Conservation (phyloP, 2,329 filamentous ascomycete genomes). For the Monosporascus ibericus region DNA sequence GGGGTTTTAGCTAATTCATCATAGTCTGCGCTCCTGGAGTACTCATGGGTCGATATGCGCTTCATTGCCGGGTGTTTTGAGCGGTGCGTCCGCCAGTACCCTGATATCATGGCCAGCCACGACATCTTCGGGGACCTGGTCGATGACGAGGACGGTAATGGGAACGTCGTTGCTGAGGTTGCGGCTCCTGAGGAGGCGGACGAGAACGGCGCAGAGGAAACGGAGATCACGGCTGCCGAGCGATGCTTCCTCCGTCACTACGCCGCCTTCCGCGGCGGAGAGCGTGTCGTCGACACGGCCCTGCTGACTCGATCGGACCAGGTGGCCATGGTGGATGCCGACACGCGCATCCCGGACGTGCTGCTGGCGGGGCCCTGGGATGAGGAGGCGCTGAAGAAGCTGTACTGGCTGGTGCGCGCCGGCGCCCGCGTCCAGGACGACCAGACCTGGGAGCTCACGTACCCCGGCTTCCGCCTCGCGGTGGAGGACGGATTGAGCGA, state of each 20-base stretch:
- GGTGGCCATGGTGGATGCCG: conserved; percentile 31
- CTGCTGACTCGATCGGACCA: conserved; percentile 13
- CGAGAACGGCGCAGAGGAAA: too few species aligned
- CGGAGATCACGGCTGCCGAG: background rate
- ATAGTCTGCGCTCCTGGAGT: conserved; percentile 37
- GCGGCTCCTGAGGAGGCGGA: background rate
- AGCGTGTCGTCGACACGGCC: background rate
- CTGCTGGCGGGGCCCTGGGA: conserved; percentile 38
- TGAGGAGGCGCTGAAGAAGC: conserved; percentile 30
- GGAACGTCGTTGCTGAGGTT: background rate
- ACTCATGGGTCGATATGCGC: conserved; percentile 38
- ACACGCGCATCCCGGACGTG: conserved; percentile 31
- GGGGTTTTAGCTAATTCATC: conserved; percentile 1
- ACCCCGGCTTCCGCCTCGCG: conserved; percentile 31
- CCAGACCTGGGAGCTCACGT: conserved; percentile 36
- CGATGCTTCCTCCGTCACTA: background rate
- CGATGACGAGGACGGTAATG: background rate
- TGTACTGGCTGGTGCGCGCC: conserved; percentile 40
- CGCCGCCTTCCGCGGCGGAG: background rate
- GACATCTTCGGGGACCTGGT: background rate
- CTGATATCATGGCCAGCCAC: background rate
- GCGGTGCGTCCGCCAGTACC: conserved; percentile 35
- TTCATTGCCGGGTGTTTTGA: conserved; percentile 43
- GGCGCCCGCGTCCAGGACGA: conserved; percentile 27
- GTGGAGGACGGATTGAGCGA: conserved; percentile 6